phyloP scores from a whole-genome alignment of 1,284 basidiomycete genomes.

The Vanrija humicola region DNA sequence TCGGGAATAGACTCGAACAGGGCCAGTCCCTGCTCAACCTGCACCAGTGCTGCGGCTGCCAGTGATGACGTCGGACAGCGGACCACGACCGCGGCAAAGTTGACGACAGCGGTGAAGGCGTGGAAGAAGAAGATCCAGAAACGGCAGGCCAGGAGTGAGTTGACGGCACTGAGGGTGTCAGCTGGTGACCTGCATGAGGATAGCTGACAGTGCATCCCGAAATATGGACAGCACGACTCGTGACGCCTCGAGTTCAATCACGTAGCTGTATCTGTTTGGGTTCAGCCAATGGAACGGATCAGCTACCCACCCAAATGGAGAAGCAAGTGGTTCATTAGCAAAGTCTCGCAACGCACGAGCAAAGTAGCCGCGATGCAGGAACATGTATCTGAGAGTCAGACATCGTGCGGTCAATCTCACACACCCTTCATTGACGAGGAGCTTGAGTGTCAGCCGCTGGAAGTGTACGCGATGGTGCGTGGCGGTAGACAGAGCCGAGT shows the following conservation, averaged over 20 bases:
- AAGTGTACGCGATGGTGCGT: neutral
- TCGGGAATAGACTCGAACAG: neutral
- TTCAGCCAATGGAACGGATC: no score
- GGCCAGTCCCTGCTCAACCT: neutral
- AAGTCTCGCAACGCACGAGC: slow-evolving; percentile 2
- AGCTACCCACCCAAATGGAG: neutral
- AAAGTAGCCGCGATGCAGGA: slow-evolving; percentile 13
- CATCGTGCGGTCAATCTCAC: neutral
- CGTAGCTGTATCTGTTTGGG: slow-evolving; percentile 3
- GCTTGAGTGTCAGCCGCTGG: slow-evolving; percentile 6
- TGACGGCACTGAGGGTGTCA: no score
- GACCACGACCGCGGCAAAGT: slow-evolving; percentile 12
- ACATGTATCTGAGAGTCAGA: neutral
- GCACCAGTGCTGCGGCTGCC: slow-evolving; percentile 4
- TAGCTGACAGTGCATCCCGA: slow-evolving; percentile 2
- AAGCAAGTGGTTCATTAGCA: slow-evolving; percentile 5
- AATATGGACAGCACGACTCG: slow-evolving; percentile 8
- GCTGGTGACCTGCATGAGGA: neutral
- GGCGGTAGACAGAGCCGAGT: no score
- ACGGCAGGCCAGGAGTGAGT: slow-evolving; percentile 1
- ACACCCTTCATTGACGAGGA: slow-evolving; percentile 6
- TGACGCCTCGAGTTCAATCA: slow-evolving; percentile 12
- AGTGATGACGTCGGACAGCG: slow-evolving; percentile 11
- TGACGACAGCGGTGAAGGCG: slow-evolving; percentile 14
- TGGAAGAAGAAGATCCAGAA: slow-evolving; percentile 18